Percentiles rank a stretch among this genome's conserved stretches.
These are phyloP conservation scores for Sporormia fimetaria DNA, from an alignment of 495 filamentous ascomycete species.

Conservation along the genomic window DNA sequence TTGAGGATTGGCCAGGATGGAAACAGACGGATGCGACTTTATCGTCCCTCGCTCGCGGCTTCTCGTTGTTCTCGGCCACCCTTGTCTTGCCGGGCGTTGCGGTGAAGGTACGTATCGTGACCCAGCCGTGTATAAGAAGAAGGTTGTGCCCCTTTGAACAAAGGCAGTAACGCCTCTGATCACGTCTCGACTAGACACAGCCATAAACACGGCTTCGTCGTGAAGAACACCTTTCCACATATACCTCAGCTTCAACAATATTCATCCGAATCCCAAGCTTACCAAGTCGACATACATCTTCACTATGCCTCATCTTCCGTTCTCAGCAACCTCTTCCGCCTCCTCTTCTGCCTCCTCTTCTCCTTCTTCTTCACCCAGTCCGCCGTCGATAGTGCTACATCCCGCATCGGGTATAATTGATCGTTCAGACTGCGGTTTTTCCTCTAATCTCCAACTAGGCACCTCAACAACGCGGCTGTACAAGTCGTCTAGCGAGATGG, in stretches of 20 bases:
- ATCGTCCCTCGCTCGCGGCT: no score
- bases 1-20: constrained; percentile 7
- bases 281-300: neutral
- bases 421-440: constrained; percentile 12
- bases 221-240: constrained; percentile 1
- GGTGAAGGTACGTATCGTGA: constrained; percentile 13
- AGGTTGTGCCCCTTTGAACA: neutral
- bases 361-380: constrained; percentile 8
- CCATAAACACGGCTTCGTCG: no score
- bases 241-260: neutral
- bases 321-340: constrained; percentile 11
- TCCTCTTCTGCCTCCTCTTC: constrained; percentile 20
- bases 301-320: constrained; percentile 19
- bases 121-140: constrained; percentile 8
- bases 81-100: constrained; percentile 13
- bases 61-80: constrained; percentile 12
- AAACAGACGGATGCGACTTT: constrained; percentile 7
- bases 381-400: constrained; percentile 24
- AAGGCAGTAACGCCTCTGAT: neutral
- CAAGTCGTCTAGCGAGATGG: constrained; percentile 16
- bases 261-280: neutral
- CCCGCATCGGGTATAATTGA: constrained; percentile 23
- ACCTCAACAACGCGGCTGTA: constrained; percentile 16
- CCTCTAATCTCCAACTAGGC: constrained; percentile 17
- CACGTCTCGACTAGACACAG: neutral